phyloP scores from a whole-genome alignment of 1,284 basidiomycete genomes.

The Coniophora puteana region DNA sequence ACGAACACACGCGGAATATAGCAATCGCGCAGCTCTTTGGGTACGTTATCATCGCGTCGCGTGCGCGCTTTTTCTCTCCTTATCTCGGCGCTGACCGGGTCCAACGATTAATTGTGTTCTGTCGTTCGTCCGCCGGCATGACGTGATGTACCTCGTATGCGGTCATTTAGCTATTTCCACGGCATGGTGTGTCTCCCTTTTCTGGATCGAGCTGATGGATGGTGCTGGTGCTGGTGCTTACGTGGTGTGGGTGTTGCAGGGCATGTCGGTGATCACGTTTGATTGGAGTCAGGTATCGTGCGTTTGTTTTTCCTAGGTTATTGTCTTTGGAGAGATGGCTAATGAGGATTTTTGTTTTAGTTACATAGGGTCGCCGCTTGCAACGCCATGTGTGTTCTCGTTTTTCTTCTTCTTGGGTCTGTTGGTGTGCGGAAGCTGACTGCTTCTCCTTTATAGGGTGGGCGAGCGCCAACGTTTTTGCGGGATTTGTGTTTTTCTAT shows the following conservation, averaged over 20 bases:
- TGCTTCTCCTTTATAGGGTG: slow-evolving; percentile 32
- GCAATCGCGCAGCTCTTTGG: slow-evolving; percentile 38
- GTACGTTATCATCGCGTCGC: too few species aligned
- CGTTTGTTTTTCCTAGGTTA: slow-evolving; percentile 2
- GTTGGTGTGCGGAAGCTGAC: slow-evolving; percentile 12
- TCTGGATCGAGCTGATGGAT: background rate
- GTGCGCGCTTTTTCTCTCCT: too few species aligned
- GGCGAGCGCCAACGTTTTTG: slow-evolving; percentile 59
- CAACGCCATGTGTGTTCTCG: slow-evolving; percentile 24
- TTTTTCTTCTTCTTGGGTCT: background rate
- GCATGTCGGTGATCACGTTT: slow-evolving; percentile 45
- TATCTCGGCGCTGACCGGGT: too few species aligned
- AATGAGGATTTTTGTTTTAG: slow-evolving; percentile 6
- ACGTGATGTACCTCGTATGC: background rate
- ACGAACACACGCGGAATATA: too few species aligned
- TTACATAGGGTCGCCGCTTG: slow-evolving; percentile 42
- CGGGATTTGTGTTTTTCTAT: slow-evolving; percentile 60
- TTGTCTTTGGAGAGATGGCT: slow-evolving; percentile 1
- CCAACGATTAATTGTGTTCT: too few species aligned
- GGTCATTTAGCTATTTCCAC: slow-evolving; percentile 30
- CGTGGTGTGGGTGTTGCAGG: slow-evolving; percentile 20
- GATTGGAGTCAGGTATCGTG: slow-evolving; percentile 49
- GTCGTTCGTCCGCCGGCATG: background rate
- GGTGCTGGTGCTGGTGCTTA: background rate
- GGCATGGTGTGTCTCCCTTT: slow-evolving; percentile 28